phyloP scores from a whole-genome alignment of 352 stramenopile species.

The Elongisporangium prolatum region DNA sequence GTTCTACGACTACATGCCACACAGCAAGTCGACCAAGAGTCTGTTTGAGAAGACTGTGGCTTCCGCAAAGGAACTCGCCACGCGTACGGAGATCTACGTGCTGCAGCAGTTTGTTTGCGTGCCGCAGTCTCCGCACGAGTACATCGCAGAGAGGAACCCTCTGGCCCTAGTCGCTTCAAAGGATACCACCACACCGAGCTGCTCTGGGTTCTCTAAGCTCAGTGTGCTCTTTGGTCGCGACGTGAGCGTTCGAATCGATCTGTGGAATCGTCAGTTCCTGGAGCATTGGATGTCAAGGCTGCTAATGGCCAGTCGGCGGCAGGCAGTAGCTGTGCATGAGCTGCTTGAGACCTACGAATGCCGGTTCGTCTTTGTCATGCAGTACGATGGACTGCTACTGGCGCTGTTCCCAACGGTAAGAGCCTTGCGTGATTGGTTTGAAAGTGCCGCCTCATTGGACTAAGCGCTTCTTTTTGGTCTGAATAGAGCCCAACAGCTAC shows the following conservation, averaged over 20 bases:
- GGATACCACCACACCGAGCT: slow-evolving; percentile 9
- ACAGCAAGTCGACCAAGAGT: slow-evolving; percentile 48
- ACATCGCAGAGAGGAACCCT: slow-evolving; percentile 2
- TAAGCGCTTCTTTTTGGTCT: neutral
- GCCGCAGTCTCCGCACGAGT: slow-evolving; percentile 16
- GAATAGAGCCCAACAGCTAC: slow-evolving; percentile 35
- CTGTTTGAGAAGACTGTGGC: slow-evolving; percentile 34
- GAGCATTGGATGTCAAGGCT: slow-evolving; percentile 26
- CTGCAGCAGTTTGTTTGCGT: slow-evolving; percentile 48
- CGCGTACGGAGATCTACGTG: slow-evolving; percentile 44
- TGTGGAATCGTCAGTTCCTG: slow-evolving; percentile 70
- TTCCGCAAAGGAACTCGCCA: slow-evolving; percentile 32
- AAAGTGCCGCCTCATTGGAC: no score
- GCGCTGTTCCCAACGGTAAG: slow-evolving; percentile 46
- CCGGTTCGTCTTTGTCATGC: slow-evolving; percentile 67
- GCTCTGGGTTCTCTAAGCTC: slow-evolving; percentile 32
- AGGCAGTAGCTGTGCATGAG: slow-evolving; percentile 14
- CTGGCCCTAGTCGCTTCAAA: slow-evolving; percentile 18
- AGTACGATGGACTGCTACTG: slow-evolving; percentile 51
- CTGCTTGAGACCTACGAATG: slow-evolving; percentile 37
- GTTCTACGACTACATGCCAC: slow-evolving; percentile 67
- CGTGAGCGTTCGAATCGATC: slow-evolving; percentile 48
- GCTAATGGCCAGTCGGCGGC: slow-evolving; percentile 2
- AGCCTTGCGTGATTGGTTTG: neutral
- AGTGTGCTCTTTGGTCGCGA: slow-evolving; percentile 51